A percentile compares a stretch with the other conserved stretches of the same genome.
phyloP scores from a whole-genome alignment of 139 green algal genomes.

The Ettlia oleoabundans region DNA sequence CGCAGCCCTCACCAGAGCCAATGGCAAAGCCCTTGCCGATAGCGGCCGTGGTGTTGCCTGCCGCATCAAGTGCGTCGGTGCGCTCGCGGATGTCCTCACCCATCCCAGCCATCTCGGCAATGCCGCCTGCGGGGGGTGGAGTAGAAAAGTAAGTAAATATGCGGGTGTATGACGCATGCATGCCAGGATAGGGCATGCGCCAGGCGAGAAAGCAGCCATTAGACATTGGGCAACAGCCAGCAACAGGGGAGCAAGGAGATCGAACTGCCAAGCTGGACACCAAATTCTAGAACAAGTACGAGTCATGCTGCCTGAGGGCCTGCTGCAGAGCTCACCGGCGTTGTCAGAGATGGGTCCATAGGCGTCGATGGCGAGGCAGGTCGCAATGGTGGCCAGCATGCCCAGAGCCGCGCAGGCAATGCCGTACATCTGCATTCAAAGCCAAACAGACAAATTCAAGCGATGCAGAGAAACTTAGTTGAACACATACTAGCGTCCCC shows the following conservation, averaged over 20 bases:
- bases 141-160: constrained; percentile 69
- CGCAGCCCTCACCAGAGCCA: no score
- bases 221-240: no score
- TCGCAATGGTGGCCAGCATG: constrained; percentile 95
- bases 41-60: constrained; percentile 98
- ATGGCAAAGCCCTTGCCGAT: constrained; percentile 99
- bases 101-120: constrained; percentile 99
- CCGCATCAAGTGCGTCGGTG: constrained; percentile 96
- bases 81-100: constrained; percentile 96
- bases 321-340: no score
- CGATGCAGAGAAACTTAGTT: no score
- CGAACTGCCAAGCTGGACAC: no score
- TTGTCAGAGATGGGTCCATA: constrained; percentile 98
- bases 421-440: constrained; percentile 88
- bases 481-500: no score
- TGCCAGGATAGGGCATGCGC: no score
- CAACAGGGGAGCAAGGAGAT: no score
- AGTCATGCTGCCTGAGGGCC: no score
- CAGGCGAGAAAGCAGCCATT: no score
- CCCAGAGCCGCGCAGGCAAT: constrained; percentile 96
- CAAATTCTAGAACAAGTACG: no score
- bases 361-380: constrained; percentile 95
- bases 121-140: constrained; percentile 69
- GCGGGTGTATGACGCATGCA: not conserved
- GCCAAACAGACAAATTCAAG: no score